These are phyloP conservation scores for Torulaspora maleeae DNA, from an alignment of 805 yeast genomes.

Conservation along the genomic window DNA sequence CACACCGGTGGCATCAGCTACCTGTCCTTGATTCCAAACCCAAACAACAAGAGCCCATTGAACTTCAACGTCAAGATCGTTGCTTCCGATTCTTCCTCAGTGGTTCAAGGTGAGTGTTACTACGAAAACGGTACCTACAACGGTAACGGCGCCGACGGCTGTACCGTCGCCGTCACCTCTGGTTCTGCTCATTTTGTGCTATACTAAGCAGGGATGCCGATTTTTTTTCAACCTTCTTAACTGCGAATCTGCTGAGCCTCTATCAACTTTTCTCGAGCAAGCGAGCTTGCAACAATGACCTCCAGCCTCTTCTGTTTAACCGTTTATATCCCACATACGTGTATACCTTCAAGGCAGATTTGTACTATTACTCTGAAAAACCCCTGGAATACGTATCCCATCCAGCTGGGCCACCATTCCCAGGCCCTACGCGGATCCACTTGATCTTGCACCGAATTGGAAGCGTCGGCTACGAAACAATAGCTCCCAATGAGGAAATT, in stretches of 20 bases:
- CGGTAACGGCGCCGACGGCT: constrained; percentile 67
- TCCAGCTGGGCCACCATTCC: not conserved
- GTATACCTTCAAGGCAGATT: constrained; percentile 4
- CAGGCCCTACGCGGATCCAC: not conserved
- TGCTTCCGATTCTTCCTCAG: constrained; percentile 57
- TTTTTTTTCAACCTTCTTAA: constrained; percentile 1
- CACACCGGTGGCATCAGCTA: constrained; percentile 64
- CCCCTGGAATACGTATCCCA: not conserved
- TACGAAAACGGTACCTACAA: constrained; percentile 67
- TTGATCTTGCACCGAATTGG: not conserved
- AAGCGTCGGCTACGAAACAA: not conserved
- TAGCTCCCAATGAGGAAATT: not conserved
- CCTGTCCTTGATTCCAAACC: constrained; percentile 90
- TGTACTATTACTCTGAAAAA: not conserved
- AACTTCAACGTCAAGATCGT: constrained; percentile 77
- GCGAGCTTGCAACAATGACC: too few relatives aligned
- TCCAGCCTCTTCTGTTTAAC: not conserved
- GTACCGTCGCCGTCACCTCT: constrained; percentile 83
- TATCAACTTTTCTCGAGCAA: not conserved
- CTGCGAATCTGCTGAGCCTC: constrained; percentile 4
- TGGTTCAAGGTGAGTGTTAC: constrained; percentile 66
- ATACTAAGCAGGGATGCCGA: constrained; percentile 35
- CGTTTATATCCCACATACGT: not conserved
- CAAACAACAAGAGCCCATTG: constrained; percentile 69
- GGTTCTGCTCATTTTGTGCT: constrained; percentile 85